A percentile compares a stretch with the other conserved stretches of the same genome.
phyloP scores from a whole-genome alignment of 2,329 filamentous ascomycete genomes.

The Sclerotinia borealis region DNA sequence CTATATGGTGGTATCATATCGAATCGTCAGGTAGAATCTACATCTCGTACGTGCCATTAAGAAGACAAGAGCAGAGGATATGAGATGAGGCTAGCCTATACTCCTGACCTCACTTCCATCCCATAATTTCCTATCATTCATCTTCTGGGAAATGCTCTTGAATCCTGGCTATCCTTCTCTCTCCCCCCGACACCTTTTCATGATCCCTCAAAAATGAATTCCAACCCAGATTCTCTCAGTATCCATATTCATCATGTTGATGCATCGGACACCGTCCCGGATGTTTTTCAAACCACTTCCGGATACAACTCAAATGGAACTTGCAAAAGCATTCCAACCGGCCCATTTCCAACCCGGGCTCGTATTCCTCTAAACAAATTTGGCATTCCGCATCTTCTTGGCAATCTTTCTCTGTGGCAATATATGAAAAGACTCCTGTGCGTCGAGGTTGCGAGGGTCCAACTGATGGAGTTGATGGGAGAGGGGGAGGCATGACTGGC shows the following conservation, averaged over 20 bases:
- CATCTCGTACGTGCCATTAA: background rate
- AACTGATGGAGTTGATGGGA: background rate
- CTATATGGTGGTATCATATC: background rate
- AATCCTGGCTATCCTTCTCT: constrained; percentile 69
- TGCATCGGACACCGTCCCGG: constrained; percentile 61
- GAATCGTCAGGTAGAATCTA: background rate
- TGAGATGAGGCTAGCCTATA: background rate
- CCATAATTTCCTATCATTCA: background rate
- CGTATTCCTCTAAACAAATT: constrained; percentile 62
- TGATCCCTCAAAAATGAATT: background rate
- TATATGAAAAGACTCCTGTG: constrained; percentile 58
- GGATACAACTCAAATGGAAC: constrained; percentile 56
- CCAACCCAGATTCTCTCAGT: background rate
- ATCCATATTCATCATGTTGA: constrained; percentile 40
- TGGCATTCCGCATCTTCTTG: constrained; percentile 62
- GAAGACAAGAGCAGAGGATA: background rate
- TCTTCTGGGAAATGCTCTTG: no score
- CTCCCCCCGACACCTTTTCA: constrained; percentile 32
- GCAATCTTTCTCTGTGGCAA: constrained; percentile 62
- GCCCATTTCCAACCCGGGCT: constrained; percentile 57
- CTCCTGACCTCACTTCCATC: background rate
- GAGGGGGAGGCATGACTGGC: constrained; percentile 28
- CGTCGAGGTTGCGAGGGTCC: constrained; percentile 34
- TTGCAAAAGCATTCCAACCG: constrained; percentile 60
- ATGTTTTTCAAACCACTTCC: constrained; percentile 55